Evolutionary conservation across 441 rosid genomes (phyloP), one percentile per base, ranked within the genome.

Genomic region (Gossypium davidsonii): DNA sequence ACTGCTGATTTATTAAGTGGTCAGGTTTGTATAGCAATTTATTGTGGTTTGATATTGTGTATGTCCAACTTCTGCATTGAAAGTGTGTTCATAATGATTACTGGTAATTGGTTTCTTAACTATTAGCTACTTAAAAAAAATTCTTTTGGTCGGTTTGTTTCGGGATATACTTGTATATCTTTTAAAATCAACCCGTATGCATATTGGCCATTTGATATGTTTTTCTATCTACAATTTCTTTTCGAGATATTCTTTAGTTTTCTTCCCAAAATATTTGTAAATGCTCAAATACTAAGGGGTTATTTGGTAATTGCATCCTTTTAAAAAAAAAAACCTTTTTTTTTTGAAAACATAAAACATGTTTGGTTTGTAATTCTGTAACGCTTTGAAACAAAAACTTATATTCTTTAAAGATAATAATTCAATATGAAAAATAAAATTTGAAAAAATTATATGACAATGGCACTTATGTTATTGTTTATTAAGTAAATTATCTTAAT

Each of bases 1-100:
- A 72, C 95, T 67, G 99, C 84, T 76, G 98, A 95, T 83, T 79
- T 95, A 81, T 83, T 70, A 52, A 84, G 84, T 83, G 99, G 99
- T 73, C 95, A 93, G 99, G 99, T 93, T 73, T 65, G 91, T 87
- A 75, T 77, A 28, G 63, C 77, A 15, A 68, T 79, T 78, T 78
- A 8, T 79, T 61, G 39, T 62, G 20, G 17, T 46, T 69, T 37
- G 64, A 31, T 67, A 14, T 76, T 18, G 20, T 58, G 8, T 11
- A 6, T 23, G 44, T 58, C 23, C 15, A 57, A 39, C 39, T 23
- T 53, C 26, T 52, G 26, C 72, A 10, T 6, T 17, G 61, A 17
- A 51, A 68, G 9, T 28, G 60, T 68, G 42, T 68, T 49, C 58
- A 49, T 67, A 48, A 68, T 52, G 59, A 51, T 28, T 15, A 17